Base-by-base conservation (phyloP, 2,329 filamentous ascomycete species). In the Aureobasidium sp. region DNA sequence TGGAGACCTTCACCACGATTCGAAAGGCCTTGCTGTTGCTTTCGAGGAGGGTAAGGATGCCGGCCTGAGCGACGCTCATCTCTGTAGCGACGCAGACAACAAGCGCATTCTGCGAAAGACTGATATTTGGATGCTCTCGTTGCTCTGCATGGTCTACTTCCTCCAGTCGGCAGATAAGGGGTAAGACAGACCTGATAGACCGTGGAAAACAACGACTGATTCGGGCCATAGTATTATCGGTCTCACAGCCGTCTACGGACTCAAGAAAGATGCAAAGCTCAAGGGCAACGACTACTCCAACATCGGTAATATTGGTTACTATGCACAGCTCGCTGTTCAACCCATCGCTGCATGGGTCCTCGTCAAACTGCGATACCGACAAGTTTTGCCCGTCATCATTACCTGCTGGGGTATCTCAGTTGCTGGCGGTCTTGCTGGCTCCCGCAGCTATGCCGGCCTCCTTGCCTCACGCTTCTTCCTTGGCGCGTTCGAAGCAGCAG, bases 391-490 rank as follows among this genome's bases (percentile, higher is more conserved):
- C 32, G 59, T 64, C 15, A 64, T 64, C 63, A 64, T 64, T 5
- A 57, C 51, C 8, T 64, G 63, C 51, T 64, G 63, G 63, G 63
- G 63, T 13, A 57, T 64, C n/a, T 65, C 48, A 13, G 62, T 63
- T 6, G 62, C 62, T 10, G 62, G 20, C 5, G 62, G 62, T 32
- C 55, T 63, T n/a, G 62, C 17, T 43, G 62, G 62, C 3, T 63
- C 62, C n/a, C 53, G 62, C 36, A 63, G 17, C 29, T 66, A 65
- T 27, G 59, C 44, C 20, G 64, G 65, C n/a, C 50, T 66, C 32
- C 39, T 66, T 13, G 61, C 61, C 20, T 64, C 65, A n/a, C 37
- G 65, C 10, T 66, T 66, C 47, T 59, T 66, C 34, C 52, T 66
- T 15, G 65, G 65, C 24, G 61, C 63, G 2, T 66, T 66, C 20